Evolutionary conservation across 768 basidiomycete species (phyloP).

Genomic region (Psilocybe tampanensis): DNA sequence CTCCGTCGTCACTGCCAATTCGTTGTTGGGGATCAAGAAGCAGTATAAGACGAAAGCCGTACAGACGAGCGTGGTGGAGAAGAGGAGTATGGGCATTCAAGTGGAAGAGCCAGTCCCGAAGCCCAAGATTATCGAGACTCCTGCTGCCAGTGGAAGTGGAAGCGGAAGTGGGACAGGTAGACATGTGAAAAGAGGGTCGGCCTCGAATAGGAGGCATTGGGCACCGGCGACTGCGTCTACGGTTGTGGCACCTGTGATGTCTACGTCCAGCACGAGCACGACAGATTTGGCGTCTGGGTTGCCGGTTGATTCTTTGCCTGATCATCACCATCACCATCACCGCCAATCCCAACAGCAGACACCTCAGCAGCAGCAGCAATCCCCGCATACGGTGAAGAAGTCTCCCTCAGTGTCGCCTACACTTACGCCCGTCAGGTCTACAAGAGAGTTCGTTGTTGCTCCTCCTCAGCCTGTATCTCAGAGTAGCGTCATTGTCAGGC

Average conservation of each 20-base stretch:
- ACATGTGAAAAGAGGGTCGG: slow-evolving; percentile 19
- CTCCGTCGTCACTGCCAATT: slow-evolving; percentile 36
- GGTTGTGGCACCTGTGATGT: slow-evolving; percentile 19
- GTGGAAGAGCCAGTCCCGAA: slow-evolving; percentile 45
- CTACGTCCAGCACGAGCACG: slow-evolving; percentile 8
- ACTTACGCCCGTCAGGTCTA: slow-evolving; percentile 26
- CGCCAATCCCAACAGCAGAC: neutral
- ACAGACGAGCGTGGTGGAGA: slow-evolving; percentile 65
- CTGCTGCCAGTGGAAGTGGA: too few relatives aligned
- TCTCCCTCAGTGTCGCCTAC: slow-evolving; percentile 21
- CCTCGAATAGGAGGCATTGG: slow-evolving; percentile 28
- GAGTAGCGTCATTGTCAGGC: neutral
- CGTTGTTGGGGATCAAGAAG: slow-evolving; percentile 45
- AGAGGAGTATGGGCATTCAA: slow-evolving; percentile 60
- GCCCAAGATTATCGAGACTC: neutral
- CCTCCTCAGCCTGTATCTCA: neutral
- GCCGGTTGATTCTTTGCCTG: slow-evolving; percentile 16
- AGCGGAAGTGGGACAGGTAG: neutral
- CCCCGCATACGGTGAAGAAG: slow-evolving; percentile 12
- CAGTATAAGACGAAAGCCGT: slow-evolving; percentile 69
- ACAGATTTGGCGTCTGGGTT: slow-evolving; percentile 27
- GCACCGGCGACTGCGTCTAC: slow-evolving; percentile 26
- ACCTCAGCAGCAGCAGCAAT: slow-evolving; percentile 12
- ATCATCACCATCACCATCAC: slow-evolving; percentile 16
- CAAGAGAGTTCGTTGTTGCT: slow-evolving; percentile 27